phyloP scores from a whole-genome alignment of 805 yeast genomes.

The Cyberlindnera euphorbiae region DNA sequence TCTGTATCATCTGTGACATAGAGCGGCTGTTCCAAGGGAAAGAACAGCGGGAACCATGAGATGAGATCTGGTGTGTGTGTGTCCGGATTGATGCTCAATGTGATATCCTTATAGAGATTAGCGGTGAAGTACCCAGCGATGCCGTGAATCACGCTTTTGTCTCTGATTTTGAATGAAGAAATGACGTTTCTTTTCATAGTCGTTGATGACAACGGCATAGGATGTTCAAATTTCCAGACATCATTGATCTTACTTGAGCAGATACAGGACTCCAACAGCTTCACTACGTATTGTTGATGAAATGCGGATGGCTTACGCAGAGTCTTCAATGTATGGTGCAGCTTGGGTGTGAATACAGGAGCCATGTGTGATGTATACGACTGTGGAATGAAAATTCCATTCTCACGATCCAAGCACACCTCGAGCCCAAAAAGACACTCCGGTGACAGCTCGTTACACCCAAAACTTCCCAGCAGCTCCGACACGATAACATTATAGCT shows the following conservation, averaged over 20 bases:
- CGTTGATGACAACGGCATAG: slow-evolving; percentile 48
- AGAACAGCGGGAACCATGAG: slow-evolving; percentile 68
- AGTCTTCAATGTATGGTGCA: slow-evolving; percentile 34
- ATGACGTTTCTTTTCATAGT: slow-evolving; percentile 35
- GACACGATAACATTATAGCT: slow-evolving; percentile 62
- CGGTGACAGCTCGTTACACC: slow-evolving; percentile 87
- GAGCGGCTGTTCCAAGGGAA: slow-evolving; percentile 55
- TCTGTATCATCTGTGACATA: slow-evolving; percentile 50
- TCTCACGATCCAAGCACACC: slow-evolving; percentile 30
- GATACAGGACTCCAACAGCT: slow-evolving; percentile 36
- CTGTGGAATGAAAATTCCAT: slow-evolving; percentile 59
- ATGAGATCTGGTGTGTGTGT: slow-evolving; percentile 39
- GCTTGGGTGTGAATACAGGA: slow-evolving; percentile 60
- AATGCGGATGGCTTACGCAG: slow-evolving; percentile 30
- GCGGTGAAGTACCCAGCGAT: slow-evolving; percentile 74
- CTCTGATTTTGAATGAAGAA: slow-evolving; percentile 39
- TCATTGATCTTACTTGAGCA: slow-evolving; percentile 44
- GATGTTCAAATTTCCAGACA: slow-evolving; percentile 63
- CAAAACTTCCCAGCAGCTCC: slow-evolving; percentile 86
- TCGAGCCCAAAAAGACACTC: slow-evolving; percentile 59
- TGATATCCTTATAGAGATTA: slow-evolving; percentile 53
- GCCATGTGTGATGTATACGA: slow-evolving; percentile 55
- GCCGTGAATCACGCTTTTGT: slow-evolving; percentile 62
- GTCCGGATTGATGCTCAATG: slow-evolving; percentile 46
- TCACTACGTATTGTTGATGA: slow-evolving; percentile 44